phyloP scores from a whole-genome alignment of 1,284 basidiomycete genomes.

The Singerocomus rubriflavus region DNA sequence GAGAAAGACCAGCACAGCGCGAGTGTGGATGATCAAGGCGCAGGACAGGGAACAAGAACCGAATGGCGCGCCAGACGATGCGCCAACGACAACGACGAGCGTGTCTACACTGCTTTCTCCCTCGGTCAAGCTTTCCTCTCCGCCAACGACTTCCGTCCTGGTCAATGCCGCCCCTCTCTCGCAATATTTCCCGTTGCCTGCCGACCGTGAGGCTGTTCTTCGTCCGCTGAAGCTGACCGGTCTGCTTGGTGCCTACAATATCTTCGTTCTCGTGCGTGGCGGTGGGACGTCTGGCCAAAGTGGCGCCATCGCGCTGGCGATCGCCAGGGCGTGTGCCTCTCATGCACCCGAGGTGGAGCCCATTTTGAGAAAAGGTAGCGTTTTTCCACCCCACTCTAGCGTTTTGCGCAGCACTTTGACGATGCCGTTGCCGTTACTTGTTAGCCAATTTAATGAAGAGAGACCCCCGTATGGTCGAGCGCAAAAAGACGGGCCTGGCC shows the following conservation, averaged over 20 bases:
- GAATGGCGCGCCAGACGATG: slow-evolving; percentile 12
- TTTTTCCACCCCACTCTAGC: slow-evolving; percentile 12
- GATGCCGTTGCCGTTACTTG: slow-evolving; percentile 13
- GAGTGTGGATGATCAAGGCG: slow-evolving; percentile 92
- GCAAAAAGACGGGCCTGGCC: slow-evolving; percentile 91
- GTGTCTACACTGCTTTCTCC: slow-evolving; percentile 23
- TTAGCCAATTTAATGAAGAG: slow-evolving; percentile 84
- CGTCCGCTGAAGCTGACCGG: slow-evolving; percentile 85
- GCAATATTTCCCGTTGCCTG: slow-evolving; percentile 74
- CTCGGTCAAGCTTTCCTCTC: slow-evolving; percentile 18
- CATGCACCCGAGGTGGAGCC: slow-evolving; percentile 64
- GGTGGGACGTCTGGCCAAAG: slow-evolving; percentile 91
- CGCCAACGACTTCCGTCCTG: slow-evolving; percentile 59
- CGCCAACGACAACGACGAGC: slow-evolving; percentile 5
- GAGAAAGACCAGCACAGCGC: slow-evolving; percentile 83
- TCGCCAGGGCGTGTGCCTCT: slow-evolving; percentile 78
- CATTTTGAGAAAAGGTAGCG: slow-evolving; percentile 73
- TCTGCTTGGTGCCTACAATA: slow-evolving; percentile 88
- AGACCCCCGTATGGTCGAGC: slow-evolving; percentile 96
- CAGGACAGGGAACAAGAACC: slow-evolving; percentile 49
- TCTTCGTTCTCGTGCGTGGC: slow-evolving; percentile 85
- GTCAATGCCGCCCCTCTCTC: slow-evolving; percentile 82
- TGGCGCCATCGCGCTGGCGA: slow-evolving; percentile 82
- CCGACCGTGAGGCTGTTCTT: slow-evolving; percentile 78
- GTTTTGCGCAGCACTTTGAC: slow-evolving; percentile 3